Base-by-base conservation (phyloP, 2,329 filamentous ascomycete species). In the Pyricularia pennisetigena region DNA sequence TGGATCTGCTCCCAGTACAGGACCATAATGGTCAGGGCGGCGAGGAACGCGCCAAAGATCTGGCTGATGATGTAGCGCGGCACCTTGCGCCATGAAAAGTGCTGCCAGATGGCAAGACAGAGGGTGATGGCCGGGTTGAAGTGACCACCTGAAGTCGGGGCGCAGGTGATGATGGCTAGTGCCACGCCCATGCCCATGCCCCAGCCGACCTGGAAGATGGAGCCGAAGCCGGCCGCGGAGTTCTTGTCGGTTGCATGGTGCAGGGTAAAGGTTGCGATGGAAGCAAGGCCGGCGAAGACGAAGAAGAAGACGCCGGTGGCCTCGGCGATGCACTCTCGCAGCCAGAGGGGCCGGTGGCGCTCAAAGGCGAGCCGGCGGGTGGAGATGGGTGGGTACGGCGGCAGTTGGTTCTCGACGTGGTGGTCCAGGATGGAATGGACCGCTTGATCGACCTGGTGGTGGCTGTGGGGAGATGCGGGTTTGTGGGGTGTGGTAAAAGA, bases 281-380 rank as follows among this genome's bases (percentile, higher is more conserved):
- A 82, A n/a, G 83, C 81, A 49, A 87, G 82, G 20, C 85, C 84
- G 3, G 82, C 79, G 70, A 82, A 79, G 75, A 83, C 82, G 72
- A 84, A 86, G 73, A 85, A 83, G 78, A 86, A 86, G 3, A 86
- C 83, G 3, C 85, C 85, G 0, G 82, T 82, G 3, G 83, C 83
- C 73, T 88, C 85, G 4, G 82, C 85, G 70, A 82, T 77, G 76
- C 83, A 83, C 72, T 87, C 83, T 67, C 85, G 77, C 54, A 87
- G 75, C 79, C 82, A 83, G 69, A 82, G 77, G 12, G 85, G 85
- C 65, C 85, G 78, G 3, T 75, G 69, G 70, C 82, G 79, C 74
- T 88, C 85, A 69, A 86, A 86, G 72, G 84, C 78, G 66, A 87
- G 81, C 70, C 81, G 84, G 20, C 82, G 78, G 72, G 86, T 81